Conservation (phyloP, 2,329 filamentous ascomycete species). For the Hymenoscyphus repandus region DNA sequence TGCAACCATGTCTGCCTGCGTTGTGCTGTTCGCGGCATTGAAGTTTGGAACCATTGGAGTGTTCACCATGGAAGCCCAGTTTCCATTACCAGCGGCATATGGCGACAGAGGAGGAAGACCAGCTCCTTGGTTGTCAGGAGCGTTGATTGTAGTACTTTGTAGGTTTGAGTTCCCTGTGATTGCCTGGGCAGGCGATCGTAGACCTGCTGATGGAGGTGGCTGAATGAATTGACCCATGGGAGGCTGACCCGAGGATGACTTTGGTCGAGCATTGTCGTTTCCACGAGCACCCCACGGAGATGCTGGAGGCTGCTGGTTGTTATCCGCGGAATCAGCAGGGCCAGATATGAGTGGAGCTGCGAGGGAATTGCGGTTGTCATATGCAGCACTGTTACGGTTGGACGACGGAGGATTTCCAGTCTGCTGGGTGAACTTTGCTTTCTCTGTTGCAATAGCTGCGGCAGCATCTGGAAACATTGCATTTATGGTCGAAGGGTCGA, state of each 20-base stretch:
- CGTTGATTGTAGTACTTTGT: constrained; percentile 76
- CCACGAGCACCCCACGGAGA: constrained; percentile 71
- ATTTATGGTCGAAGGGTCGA: constrained; percentile 90
- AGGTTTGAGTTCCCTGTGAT: constrained; percentile 64
- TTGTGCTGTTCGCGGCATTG: constrained; percentile 46
- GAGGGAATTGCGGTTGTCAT: constrained; percentile 69
- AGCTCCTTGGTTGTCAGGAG: constrained; percentile 59
- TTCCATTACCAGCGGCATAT: constrained; percentile 72
- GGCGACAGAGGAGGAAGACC: constrained; percentile 85
- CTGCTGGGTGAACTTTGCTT: constrained; percentile 94
- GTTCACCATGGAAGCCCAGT: constrained; percentile 98
- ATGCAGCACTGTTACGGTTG: constrained; percentile 82
- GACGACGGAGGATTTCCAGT: constrained; percentile 86
- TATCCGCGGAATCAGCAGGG: constrained; percentile 58
- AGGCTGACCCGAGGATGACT: constrained; percentile 71
- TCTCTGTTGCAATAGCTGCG: constrained; percentile 96
- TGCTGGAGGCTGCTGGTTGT: constrained; percentile 57
- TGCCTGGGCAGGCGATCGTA: constrained; percentile 74
- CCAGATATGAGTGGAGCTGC: constrained; percentile 69
- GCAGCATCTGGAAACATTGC: constrained; percentile 99
- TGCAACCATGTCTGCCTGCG: constrained; percentile 93
- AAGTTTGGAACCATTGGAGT: constrained; percentile 94
- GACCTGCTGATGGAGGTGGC: constrained; percentile 64
- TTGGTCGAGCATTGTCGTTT: constrained; percentile 57
- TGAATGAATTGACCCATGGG: constrained; percentile 96